Conservation (phyloP, 306 rosid species). For the Clitoria ternatea region DNA sequence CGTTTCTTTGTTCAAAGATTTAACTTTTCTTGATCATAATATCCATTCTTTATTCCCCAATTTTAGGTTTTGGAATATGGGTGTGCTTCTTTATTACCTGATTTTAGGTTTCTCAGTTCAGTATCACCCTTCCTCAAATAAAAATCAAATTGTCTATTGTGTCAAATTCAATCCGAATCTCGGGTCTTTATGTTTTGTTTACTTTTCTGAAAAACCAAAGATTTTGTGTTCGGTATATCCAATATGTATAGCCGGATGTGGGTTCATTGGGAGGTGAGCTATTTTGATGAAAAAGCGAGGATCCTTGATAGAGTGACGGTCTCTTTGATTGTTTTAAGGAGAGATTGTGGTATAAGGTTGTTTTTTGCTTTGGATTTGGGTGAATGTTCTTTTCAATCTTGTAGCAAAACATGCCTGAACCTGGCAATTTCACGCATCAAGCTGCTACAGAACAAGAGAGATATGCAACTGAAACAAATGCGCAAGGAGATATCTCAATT, state of each 20-base stretch:
- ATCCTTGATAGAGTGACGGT: background rate
- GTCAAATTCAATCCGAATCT: background rate
- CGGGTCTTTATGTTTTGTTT: background rate
- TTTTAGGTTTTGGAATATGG: constrained; percentile 11
- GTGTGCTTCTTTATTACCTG: background rate
- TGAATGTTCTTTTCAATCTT: background rate
- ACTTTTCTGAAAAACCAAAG: background rate
- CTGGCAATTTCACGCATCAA: constrained; percentile 86
- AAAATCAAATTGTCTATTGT: constrained; percentile 1
- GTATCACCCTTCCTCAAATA: background rate
- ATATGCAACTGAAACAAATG: constrained; percentile 79
- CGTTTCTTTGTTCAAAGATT: background rate
- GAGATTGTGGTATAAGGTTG: constrained; percentile 3
- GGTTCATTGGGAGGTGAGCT: constrained; percentile 15
- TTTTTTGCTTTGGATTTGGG: background rate
- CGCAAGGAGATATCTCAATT: constrained; percentile 92
- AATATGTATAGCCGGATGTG: constrained; percentile 12
- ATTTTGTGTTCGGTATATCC: background rate
- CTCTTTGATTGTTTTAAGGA: background rate
- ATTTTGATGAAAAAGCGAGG: background rate
- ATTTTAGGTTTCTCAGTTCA: background rate
- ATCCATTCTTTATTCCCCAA: background rate
- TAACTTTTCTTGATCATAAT: background rate
- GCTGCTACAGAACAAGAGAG: constrained; percentile 95
- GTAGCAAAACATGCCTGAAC: constrained; percentile 85